These are phyloP conservation scores for Xylariaceae sp. DNA, from an alignment of 2,329 filamentous ascomycete species.

Conservation along the genomic window DNA sequence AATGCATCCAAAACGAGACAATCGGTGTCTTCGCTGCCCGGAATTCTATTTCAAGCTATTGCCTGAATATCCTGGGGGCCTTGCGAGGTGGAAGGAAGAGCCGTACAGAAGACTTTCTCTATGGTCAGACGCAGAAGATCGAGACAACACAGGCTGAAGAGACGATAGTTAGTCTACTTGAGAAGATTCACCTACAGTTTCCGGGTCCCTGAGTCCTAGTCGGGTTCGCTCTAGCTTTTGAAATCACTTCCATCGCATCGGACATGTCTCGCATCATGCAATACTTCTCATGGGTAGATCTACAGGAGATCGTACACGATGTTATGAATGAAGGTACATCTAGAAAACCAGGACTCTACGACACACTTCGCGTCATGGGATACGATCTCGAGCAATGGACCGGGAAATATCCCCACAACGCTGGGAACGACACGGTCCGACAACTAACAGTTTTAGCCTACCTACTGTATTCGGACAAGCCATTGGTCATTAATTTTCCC, in stretches of 20 bases:
- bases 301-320: conserved; percentile 10
- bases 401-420: conserved; percentile 9
- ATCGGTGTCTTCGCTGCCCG: not conserved
- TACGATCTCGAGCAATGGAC: conserved; percentile 4
- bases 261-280: conserved; percentile 6
- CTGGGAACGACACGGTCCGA: conserved; percentile 11
- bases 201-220: conserved; percentile 3
- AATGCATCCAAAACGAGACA: not conserved
- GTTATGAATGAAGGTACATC: not conserved
- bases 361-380: conserved; percentile 11
- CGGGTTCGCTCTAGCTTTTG: conserved; percentile 11
- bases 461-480: conserved; percentile 1
- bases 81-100: not conserved
- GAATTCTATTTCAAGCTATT: conserved; percentile 9
- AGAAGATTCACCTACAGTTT: conserved; percentile 2
- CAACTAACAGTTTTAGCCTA: conserved; percentile 8
- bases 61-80: conserved; percentile 2
- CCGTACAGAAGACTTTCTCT: conserved; percentile 5
- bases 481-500: conserved; percentile 1
- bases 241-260: conserved; percentile 7
- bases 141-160: conserved; percentile 6
- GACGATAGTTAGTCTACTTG: conserved; percentile 4
- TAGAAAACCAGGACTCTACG: conserved; percentile 2
- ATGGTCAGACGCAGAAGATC: conserved; percentile 9
- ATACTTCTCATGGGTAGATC: conserved; percentile 14